These are phyloP conservation scores for Saccharomyces hybrid DNA, from an alignment of 1,139 yeast genomes.

Conservation along the genomic window DNA sequence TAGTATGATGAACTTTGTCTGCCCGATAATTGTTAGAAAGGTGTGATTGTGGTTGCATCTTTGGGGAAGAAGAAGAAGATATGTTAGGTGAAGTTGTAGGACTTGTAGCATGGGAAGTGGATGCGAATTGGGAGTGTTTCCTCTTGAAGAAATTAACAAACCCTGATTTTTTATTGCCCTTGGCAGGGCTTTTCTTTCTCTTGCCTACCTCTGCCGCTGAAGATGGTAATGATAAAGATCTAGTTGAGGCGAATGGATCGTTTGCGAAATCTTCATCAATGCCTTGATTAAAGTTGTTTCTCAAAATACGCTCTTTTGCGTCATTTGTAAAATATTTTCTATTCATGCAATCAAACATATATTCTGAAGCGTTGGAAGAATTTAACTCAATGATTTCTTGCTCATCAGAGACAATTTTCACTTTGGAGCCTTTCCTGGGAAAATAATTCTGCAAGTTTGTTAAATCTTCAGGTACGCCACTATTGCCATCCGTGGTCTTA, in stretches of 20 bases:
- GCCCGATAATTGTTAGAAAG: not conserved
- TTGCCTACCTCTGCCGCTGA: not conserved
- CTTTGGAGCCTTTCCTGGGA: conserved; percentile 4
- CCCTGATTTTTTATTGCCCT: conserved; percentile 11
- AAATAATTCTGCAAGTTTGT: not conserved
- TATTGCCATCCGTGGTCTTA: too few relatives aligned
- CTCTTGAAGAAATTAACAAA: conserved; percentile 18
- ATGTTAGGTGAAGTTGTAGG: not conserved
- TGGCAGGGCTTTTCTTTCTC: conserved; percentile 2
- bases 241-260: not conserved
- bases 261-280: conserved; percentile 1
- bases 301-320: not conserved
- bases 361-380: conserved; percentile 12
- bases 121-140: conserved; percentile 8
- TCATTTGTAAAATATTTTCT: conserved; percentile 11
- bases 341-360: conserved; percentile 21
- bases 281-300: conserved; percentile 4
- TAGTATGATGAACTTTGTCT: not conserved
- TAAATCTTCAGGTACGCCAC: not conserved
- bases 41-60: not conserved
- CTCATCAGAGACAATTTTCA: conserved; percentile 13
- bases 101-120: not conserved
- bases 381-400: conserved; percentile 10
- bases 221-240: not conserved
- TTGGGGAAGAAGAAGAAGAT: not conserved